Evolutionary conservation across 2,329 filamentous ascomycete species (phyloP), one percentile per base, ranked within the genome.

Genomic region (Fusarium dimerum): DNA sequence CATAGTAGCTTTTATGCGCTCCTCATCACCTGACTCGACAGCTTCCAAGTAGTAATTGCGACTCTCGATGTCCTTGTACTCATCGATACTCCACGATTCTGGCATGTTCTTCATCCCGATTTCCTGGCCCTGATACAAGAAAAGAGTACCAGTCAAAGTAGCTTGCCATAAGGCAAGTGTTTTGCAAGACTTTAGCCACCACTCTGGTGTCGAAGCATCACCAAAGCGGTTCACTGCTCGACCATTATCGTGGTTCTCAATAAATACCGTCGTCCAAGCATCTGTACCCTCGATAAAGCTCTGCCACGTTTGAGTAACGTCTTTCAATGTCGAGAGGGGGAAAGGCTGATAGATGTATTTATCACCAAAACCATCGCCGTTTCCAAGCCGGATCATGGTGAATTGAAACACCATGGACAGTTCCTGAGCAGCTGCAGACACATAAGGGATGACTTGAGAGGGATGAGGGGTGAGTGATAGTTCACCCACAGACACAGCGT

Each of bases 231-330:
- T 81, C 0, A 87, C 73, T 0, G 78, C 78, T 1, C 85, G 74
- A 0, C 79, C 80, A 38, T 85, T 82, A 60, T 87, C 85, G 63
- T 87, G 84, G 56, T 87, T 87, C 60, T 87, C 84, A 46, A 79
- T 76, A 59, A 86, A 88, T 0, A 79, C 78, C 0, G 83, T 85
- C 0, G 80, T 79, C 82, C 82, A 85, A 0, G 76, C 77, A 44
- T 81, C 78, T 2, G 72, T 78, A 10, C 74, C 76, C 45, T 75
- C 68, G 36, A 78, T 74, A 40, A 81, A 75, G 1, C 68, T 72
- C 64, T 83, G 80, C 73, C 78, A 81, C 41, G 71, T 77, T 9
- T 68, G 57, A 0, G 79, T 70, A 10, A 77, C 64, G 3, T 56
- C 55, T 58, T 80, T 79, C 40, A 83, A 63, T 6, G 73, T 72